phyloP scores from a whole-genome alignment of 495 filamentous ascomycete genomes.

The Schizothecium vesticola region DNA sequence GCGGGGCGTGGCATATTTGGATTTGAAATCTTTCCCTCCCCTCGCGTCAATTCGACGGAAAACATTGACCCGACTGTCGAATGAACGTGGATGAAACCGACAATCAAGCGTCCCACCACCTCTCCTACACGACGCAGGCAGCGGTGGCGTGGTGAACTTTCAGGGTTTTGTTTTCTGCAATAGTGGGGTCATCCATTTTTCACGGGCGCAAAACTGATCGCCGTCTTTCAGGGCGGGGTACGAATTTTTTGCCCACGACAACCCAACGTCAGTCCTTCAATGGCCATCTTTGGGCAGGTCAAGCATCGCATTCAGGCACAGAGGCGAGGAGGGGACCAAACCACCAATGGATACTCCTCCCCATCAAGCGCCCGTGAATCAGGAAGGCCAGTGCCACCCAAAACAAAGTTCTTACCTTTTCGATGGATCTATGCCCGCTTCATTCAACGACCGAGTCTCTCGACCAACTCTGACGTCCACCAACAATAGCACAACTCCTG shows the following conservation, averaged over 20 bases:
- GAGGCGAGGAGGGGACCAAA: too few relatives aligned
- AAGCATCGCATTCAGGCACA: neutral
- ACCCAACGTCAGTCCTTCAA: neutral
- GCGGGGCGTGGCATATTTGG: neutral
- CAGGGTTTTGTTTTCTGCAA: neutral
- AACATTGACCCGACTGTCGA: neutral
- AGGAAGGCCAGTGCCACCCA: neutral
- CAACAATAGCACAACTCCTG: neutral
- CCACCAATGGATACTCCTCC: too few relatives aligned
- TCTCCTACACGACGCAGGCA: neutral
- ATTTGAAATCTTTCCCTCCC: neutral
- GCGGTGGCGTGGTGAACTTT: neutral
- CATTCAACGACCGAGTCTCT: neutral
- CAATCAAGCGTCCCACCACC: neutral
- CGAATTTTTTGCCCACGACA: neutral
- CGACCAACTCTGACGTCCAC: neutral
- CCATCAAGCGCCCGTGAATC: neutral
- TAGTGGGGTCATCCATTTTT: neutral
- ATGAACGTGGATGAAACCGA: neutral
- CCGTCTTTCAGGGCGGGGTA: neutral
- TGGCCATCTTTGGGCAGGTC: neutral
- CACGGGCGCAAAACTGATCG: neutral
- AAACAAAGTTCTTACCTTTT: neutral
- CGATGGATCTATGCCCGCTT: neutral
- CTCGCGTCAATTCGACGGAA: neutral